Evolutionary conservation across 371 early-diverging fungal species (phyloP).

Genomic region (Synchytrium microbalum): DNA sequence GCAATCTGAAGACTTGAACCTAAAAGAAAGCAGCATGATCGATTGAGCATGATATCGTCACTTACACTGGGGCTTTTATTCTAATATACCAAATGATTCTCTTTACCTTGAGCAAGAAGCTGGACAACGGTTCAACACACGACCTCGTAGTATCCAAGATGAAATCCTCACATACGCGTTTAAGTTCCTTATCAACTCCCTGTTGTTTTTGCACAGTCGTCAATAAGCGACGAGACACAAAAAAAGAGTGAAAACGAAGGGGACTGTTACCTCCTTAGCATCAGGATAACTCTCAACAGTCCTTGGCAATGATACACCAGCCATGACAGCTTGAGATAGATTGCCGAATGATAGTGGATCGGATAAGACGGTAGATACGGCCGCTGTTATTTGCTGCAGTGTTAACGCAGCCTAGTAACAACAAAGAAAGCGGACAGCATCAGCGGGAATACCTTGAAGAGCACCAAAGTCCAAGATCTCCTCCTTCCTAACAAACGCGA

Average conservation of each 20-base stretch:
- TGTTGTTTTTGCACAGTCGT: no score
- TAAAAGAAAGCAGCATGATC: slow-evolving; percentile 18
- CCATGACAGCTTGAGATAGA: background rate
- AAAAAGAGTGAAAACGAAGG: no score
- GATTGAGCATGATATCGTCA: background rate
- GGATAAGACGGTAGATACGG: background rate
- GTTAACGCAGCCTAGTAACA: no score
- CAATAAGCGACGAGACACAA: background rate
- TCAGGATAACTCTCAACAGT: background rate
- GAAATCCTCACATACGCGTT: slow-evolving; percentile 66
- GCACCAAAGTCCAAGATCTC: slow-evolving; percentile 55
- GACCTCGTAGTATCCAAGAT: slow-evolving; percentile 56
- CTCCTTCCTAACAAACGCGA: slow-evolving; percentile 58
- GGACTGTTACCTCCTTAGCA: background rate
- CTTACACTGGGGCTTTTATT: background rate
- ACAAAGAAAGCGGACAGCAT: no score
- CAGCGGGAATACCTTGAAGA: background rate
- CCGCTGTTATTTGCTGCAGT: background rate
- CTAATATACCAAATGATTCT: no score
- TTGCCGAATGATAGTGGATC: background rate
- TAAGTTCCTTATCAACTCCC: slow-evolving; percentile 55
- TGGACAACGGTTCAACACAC: slow-evolving; percentile 54
- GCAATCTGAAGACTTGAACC: slow-evolving; percentile 18
- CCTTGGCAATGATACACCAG: background rate
- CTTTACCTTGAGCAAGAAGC: slow-evolving; percentile 60